phyloP scores from a whole-genome alignment of 768 basidiomycete genomes.

The Gautieria morchelliformis region DNA sequence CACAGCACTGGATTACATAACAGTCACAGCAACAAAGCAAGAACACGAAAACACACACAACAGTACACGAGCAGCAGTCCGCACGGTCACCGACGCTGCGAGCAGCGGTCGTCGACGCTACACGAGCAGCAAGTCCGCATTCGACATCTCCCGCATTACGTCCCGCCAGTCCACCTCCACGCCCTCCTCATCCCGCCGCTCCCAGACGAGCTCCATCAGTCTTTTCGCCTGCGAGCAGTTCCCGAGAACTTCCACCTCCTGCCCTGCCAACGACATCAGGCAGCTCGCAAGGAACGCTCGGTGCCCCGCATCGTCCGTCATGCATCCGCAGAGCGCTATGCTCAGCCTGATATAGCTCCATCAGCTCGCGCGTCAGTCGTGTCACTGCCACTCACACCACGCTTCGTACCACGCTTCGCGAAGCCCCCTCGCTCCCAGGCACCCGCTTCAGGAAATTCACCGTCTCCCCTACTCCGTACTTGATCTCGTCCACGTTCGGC shows the following conservation, averaged over 20 bases:
- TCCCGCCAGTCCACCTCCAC: constrained; percentile 53
- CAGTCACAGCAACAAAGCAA: too few relatives aligned
- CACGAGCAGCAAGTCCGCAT: constrained; percentile 48
- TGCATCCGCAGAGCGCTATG: constrained; percentile 62
- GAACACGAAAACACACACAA: too few relatives aligned
- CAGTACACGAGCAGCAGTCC: constrained; percentile 54
- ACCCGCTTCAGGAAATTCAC: constrained; percentile 36
- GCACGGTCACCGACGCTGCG: too few relatives aligned
- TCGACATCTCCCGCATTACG: constrained; percentile 33
- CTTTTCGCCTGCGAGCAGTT: constrained; percentile 48
- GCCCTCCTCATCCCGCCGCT: constrained; percentile 22
- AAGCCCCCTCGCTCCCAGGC: constrained; percentile 25
- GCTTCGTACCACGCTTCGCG: constrained; percentile 56
- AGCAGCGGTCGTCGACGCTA: too few relatives aligned
- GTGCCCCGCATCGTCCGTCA: constrained; percentile 43
- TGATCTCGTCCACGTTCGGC: constrained; percentile 58
- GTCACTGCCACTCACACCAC: constrained; percentile 39
- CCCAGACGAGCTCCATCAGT: constrained; percentile 56
- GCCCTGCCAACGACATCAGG: constrained; percentile 35
- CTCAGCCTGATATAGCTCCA: constrained; percentile 25
- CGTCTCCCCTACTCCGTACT: constrained; percentile 41
- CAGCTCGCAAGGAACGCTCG: constrained; percentile 29
- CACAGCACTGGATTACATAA: not conserved
- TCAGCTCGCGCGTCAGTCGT: too few relatives aligned
- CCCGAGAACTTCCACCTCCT: constrained; percentile 47